Evolutionary conservation across 2,329 filamentous ascomycete genomes (phyloP).

Genomic region (Phialophora macrospora): DNA sequence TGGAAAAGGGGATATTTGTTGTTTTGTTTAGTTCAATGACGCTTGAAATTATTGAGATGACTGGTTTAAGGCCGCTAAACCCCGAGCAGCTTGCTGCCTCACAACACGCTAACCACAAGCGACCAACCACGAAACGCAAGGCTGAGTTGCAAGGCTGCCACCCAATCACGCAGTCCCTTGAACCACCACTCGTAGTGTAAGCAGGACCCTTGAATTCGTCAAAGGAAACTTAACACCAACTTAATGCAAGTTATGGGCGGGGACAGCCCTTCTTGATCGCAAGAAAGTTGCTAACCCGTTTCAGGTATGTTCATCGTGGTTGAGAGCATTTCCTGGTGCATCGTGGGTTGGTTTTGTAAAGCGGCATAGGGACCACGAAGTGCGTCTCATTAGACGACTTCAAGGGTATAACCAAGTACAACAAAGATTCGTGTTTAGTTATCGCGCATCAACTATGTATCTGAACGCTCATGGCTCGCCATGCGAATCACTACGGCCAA

Average conservation of each 20-base stretch:
- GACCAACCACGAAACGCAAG: not conserved
- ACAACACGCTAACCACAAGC: not conserved
- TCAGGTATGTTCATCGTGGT: too few relatives aligned
- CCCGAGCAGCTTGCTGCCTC: not conserved
- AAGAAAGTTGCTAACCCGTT: too few relatives aligned
- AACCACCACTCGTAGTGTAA: not conserved
- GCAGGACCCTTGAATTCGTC: too few relatives aligned
- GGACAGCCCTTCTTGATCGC: too few relatives aligned
- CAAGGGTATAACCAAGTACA: not conserved
- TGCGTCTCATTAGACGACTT: not conserved
- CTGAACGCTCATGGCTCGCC: not conserved
- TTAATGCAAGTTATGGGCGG: too few relatives aligned
- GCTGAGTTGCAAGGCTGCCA: not conserved
- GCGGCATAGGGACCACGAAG: too few relatives aligned
- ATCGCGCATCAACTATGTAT: not conserved
- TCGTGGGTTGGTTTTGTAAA: too few relatives aligned
- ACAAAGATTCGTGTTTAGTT: not conserved
- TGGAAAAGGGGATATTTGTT: not conserved
- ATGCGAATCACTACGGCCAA: not conserved
- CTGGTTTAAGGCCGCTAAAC: constrained; percentile 4
- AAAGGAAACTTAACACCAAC: too few relatives aligned
- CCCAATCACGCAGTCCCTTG: not conserved
- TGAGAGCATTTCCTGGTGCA: too few relatives aligned
- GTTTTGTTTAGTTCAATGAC: constrained; percentile 11
- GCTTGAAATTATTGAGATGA: not conserved